phyloP scores from a whole-genome alignment of 2,329 filamentous ascomycete genomes.

The Akanthomyces muscarius region DNA sequence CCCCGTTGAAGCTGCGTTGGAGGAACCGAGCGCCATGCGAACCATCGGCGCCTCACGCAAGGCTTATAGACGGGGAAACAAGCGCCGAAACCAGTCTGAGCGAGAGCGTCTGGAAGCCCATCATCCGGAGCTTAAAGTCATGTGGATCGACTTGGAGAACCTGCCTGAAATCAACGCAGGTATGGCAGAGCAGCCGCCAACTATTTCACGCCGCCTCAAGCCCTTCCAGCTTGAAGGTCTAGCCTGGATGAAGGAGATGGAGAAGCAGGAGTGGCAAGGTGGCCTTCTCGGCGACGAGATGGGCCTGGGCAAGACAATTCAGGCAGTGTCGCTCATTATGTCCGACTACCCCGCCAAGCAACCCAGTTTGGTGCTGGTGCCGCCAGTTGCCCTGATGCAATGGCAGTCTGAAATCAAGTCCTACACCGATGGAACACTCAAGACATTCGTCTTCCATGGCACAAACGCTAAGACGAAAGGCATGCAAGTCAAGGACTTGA shows the following conservation, averaged over 20 bases:
- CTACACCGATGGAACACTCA: slow-evolving; percentile 83
- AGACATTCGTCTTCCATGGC: slow-evolving; percentile 86
- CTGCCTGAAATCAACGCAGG: slow-evolving; percentile 61
- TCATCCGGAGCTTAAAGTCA: slow-evolving; percentile 74
- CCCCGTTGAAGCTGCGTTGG: slow-evolving; percentile 22
- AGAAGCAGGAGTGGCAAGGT: slow-evolving; percentile 78
- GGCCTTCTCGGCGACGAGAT: slow-evolving; percentile 95
- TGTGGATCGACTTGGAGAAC: slow-evolving; percentile 76
- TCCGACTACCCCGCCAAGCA: slow-evolving; percentile 84
- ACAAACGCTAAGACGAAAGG: slow-evolving; percentile 80
- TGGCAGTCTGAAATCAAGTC: slow-evolving; percentile 80
- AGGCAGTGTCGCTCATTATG: slow-evolving; percentile 97
- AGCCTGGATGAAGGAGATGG: slow-evolving; percentile 91
- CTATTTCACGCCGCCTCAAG: slow-evolving; percentile 81
- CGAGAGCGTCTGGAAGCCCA: slow-evolving; percentile 66
- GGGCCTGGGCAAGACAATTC: slow-evolving; percentile 98
- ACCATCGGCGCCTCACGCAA: slow-evolving; percentile 30
- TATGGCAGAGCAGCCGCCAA: slow-evolving; percentile 49
- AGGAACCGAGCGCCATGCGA: slow-evolving; percentile 14
- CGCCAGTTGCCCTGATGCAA: slow-evolving; percentile 91
- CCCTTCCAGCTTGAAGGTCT: slow-evolving; percentile 91
- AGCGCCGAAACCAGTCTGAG: slow-evolving; percentile 38
- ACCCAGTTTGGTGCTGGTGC: slow-evolving; percentile 83
- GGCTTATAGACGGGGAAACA: slow-evolving; percentile 30
- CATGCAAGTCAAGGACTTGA: slow-evolving; percentile 69